phyloP scores from a whole-genome alignment of 73 alveolate genomes.

The Paramecium biaurelia region DNA sequence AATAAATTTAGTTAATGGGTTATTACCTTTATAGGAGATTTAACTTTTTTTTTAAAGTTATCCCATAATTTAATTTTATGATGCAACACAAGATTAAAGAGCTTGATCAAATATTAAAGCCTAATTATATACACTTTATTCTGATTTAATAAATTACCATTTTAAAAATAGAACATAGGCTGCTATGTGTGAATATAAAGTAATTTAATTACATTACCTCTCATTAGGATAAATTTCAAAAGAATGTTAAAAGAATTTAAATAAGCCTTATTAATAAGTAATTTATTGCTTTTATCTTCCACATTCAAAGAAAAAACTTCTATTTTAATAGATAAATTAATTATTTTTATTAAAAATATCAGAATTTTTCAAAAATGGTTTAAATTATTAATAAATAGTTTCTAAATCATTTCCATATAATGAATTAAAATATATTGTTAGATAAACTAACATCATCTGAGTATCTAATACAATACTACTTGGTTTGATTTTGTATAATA shows the following conservation, averaged over 20 bases:
- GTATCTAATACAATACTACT: not conserved
- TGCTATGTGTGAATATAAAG: not conserved
- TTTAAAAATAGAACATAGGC: not conserved
- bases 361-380: not conserved
- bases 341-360: not conserved
- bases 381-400: not conserved
- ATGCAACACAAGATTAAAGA: not conserved
- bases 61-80: not conserved
- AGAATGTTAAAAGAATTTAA: not conserved
- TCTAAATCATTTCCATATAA: not conserved
- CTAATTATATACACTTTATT: not conserved
- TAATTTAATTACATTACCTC: not conserved
- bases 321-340: not conserved
- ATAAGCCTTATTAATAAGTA: not conserved
- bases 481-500: not conserved
- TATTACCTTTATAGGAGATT: not conserved
- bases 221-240: not conserved
- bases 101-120: not conserved
- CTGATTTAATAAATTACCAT: not conserved
- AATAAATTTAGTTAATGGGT: not conserved
- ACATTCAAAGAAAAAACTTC: slow-evolving; percentile 18
- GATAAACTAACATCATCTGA: not conserved
- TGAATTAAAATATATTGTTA: not conserved
- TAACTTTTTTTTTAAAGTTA: not conserved
- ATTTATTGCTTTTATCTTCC: slow-evolving; percentile 8